A percentile compares a stretch with the other conserved stretches of the same genome.
phyloP scores from a whole-genome alignment of 2,329 filamentous ascomycete species.

The Fusarium sp. region DNA sequence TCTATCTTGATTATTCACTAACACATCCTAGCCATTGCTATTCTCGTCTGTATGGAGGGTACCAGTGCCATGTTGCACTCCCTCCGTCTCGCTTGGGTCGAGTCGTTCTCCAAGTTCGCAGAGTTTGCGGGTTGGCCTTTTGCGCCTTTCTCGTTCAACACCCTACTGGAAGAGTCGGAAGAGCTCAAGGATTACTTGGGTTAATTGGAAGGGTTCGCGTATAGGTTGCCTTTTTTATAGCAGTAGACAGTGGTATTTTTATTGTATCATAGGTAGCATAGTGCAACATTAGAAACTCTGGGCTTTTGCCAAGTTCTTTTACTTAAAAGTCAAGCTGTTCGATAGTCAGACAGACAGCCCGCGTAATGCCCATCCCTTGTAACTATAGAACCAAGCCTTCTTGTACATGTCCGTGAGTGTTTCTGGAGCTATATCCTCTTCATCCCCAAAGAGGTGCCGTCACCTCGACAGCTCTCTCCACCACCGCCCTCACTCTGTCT shows the following conservation, averaged over 20 bases:
- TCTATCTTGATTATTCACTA: slow-evolving; percentile 27
- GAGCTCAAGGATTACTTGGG: slow-evolving; percentile 66
- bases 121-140: slow-evolving; percentile 90
- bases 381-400: neutral
- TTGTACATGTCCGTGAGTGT: neutral
- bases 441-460: slow-evolving; percentile 77
- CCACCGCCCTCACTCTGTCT: slow-evolving; percentile 87
- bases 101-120: slow-evolving; percentile 98
- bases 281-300: slow-evolving; percentile 39
- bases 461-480: slow-evolving; percentile 89
- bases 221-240: slow-evolving; percentile 31
- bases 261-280: slow-evolving; percentile 49
- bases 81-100: slow-evolving; percentile 92
- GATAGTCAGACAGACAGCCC: neutral
- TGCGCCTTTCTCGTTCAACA: slow-evolving; percentile 87
- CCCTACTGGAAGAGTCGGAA: slow-evolving; percentile 84
- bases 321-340: neutral
- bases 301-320: slow-evolving; percentile 20
- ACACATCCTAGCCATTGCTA: slow-evolving; percentile 55
- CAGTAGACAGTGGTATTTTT: slow-evolving; percentile 48
- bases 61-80: slow-evolving; percentile 96
- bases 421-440: neutral
- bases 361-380: neutral
- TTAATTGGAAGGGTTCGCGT: slow-evolving; percentile 42
- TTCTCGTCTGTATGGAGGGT: slow-evolving; percentile 94